phyloP scores from a whole-genome alignment of 2,329 filamentous ascomycete species.

The Penicillium concentricum region DNA sequence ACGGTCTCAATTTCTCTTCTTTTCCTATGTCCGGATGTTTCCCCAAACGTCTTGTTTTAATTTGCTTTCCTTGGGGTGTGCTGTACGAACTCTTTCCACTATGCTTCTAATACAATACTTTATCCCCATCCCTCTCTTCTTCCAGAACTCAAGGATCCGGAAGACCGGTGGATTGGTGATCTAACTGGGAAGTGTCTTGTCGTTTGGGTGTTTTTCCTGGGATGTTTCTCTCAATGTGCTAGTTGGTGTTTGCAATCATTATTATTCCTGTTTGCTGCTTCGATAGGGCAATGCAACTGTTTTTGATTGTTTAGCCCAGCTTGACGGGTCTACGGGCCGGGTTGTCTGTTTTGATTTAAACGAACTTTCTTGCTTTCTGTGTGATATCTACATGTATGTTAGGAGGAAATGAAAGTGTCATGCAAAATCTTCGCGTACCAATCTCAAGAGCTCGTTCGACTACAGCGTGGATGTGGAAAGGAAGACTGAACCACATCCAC shows the following conservation, averaged over 20 bases:
- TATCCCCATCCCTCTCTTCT: conserved; percentile 8
- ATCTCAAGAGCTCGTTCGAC: not conserved
- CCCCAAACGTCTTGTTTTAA: conserved; percentile 14
- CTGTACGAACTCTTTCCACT: conserved; percentile 22
- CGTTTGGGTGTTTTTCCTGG: not conserved
- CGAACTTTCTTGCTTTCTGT: not conserved
- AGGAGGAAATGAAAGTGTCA: not conserved
- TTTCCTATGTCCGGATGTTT: conserved; percentile 13
- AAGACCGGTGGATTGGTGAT: conserved; percentile 7
- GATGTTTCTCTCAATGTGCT: not conserved
- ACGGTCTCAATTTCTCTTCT: conserved; percentile 17
- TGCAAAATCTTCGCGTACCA: not conserved
- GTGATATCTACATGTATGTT: not conserved
- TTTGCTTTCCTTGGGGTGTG: conserved; percentile 20
- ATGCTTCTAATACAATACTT: conserved; percentile 26
- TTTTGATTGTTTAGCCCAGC: not conserved
- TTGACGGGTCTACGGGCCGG: not conserved
- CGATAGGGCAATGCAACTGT: not conserved
- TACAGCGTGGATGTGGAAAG: not conserved
- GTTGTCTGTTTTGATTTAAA: not conserved
- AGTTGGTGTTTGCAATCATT: not conserved
- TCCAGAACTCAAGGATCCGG: conserved; percentile 4
- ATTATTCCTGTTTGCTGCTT: not conserved
- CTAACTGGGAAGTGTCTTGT: not conserved
- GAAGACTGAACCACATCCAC: not conserved